phyloP scores from a whole-genome alignment of 2,329 filamentous ascomycete species.

The Seiridium cupressi region DNA sequence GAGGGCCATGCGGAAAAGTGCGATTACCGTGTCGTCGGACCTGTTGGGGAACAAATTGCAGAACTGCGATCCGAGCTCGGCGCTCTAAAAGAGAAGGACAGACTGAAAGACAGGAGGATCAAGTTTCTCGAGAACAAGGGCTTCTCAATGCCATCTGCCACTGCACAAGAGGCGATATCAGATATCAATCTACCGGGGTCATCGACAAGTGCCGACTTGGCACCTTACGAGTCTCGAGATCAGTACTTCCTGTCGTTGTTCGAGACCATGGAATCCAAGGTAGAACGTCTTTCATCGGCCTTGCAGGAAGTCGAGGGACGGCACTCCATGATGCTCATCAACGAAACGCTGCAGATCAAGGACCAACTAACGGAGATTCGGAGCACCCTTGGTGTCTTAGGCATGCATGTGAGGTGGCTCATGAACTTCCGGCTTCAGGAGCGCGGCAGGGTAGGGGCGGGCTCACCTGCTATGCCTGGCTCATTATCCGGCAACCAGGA shows the following conservation, averaged over 20 bases:
- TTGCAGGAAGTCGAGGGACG: conserved; percentile 58
- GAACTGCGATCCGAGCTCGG: conserved; percentile 48
- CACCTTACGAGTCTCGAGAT: conserved; percentile 37
- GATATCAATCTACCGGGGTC: conserved; percentile 23
- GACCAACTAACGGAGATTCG: conserved; percentile 61
- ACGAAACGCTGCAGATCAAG: conserved; percentile 60
- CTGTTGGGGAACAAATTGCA: conserved; percentile 44
- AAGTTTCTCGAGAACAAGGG: conserved; percentile 38
- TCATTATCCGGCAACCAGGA: conserved; percentile 22
- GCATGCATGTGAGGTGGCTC: conserved; percentile 60
- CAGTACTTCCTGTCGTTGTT: conserved; percentile 44
- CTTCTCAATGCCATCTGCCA: conserved; percentile 23
- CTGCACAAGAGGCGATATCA: conserved; percentile 16
- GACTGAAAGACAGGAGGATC: conserved; percentile 37
- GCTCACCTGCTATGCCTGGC: conserved; percentile 18
- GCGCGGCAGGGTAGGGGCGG: conserved; percentile 27
- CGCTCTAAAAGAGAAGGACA: conserved; percentile 36
- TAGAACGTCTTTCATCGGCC: conserved; percentile 56
- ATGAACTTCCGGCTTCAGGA: conserved; percentile 52
- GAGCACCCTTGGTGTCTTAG: conserved; percentile 55
- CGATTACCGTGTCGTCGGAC: conserved; percentile 50
- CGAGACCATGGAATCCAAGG: conserved; percentile 51
- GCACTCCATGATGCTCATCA: conserved; percentile 60
- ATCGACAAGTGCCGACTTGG: conserved; percentile 18
- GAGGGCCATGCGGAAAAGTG: conserved; percentile 47